phyloP scores from a whole-genome alignment of 306 rosid genomes.

The Coriaria nepalensis region DNA sequence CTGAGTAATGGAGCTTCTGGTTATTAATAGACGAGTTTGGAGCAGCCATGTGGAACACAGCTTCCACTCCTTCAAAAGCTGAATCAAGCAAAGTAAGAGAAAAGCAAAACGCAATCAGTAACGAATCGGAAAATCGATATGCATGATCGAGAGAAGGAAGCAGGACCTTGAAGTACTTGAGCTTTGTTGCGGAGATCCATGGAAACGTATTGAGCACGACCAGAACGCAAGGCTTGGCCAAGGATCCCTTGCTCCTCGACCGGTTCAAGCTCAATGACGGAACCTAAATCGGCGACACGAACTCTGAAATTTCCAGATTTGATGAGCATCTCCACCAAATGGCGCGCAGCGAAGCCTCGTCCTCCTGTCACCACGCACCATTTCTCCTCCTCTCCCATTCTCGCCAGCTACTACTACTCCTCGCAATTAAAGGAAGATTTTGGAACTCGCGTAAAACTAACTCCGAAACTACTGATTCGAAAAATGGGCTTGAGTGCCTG shows the following conservation, averaged over 20 bases:
- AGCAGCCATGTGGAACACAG: slow-evolving; percentile 96
- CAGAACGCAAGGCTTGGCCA: slow-evolving; percentile 56
- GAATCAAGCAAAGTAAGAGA: slow-evolving; percentile 9
- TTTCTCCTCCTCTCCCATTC: slow-evolving; percentile 34
- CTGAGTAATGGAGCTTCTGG: slow-evolving; percentile 69
- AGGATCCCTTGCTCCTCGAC: slow-evolving; percentile 51
- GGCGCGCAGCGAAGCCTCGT: slow-evolving; percentile 92
- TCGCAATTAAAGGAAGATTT: too few relatives aligned
- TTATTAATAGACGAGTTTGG: slow-evolving; percentile 80
- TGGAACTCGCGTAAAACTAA: too few relatives aligned
- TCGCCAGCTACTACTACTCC: background rate
- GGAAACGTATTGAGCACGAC: slow-evolving; percentile 53
- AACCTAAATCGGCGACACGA: slow-evolving; percentile 66
- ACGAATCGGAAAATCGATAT: background rate
- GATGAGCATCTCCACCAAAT: slow-evolving; percentile 71
- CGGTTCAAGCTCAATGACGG: slow-evolving; percentile 46
- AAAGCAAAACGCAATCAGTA: background rate
- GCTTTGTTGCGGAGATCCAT: slow-evolving; percentile 67
- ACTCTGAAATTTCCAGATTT: slow-evolving; percentile 31
- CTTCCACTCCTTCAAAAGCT: slow-evolving; percentile 80
- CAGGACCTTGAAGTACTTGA: slow-evolving; percentile 50
- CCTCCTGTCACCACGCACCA: slow-evolving; percentile 97
- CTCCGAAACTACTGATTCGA: too few relatives aligned
- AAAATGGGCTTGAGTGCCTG: too few relatives aligned
- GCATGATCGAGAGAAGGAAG: background rate